Evolutionary conservation across 2,329 filamentous ascomycete species (phyloP).

Genomic region (Camillea tinctor): DNA sequence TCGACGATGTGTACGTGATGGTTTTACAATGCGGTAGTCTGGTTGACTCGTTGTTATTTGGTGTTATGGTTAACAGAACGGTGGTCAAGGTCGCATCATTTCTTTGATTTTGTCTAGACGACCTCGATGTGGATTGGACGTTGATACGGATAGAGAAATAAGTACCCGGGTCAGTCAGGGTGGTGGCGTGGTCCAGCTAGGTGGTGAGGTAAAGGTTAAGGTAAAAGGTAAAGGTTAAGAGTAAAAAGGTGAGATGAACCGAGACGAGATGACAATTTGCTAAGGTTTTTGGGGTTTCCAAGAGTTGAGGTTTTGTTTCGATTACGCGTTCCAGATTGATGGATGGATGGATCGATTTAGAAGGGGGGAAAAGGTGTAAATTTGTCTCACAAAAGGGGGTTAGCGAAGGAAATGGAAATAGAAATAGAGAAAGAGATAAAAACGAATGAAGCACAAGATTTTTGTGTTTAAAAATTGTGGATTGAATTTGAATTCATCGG

Average conservation of each 20-base stretch:
- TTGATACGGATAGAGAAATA: no score
- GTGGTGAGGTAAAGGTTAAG: not conserved
- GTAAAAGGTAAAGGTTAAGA: not conserved
- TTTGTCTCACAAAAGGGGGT: conserved; percentile 7
- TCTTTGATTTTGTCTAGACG: not conserved
- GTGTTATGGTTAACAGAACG: not conserved
- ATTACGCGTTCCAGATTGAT: conserved; percentile 20
- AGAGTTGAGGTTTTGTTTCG: conserved; percentile 12
- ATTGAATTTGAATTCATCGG: not conserved
- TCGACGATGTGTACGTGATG: no score
- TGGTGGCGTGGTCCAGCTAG: not conserved
- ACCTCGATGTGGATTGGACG: no score
- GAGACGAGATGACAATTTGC: conserved; percentile 1
- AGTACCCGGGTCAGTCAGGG: no score
- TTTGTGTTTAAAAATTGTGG: not conserved
- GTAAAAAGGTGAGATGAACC: conserved; percentile 7
- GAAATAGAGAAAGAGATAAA: conserved; percentile 11
- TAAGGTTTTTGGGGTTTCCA: conserved; percentile 9
- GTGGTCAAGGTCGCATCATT: conserved; percentile 2
- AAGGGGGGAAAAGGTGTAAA: not conserved
- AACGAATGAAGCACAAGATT: conserved; percentile 3
- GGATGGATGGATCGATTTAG: conserved; percentile 3
- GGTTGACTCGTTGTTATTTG: not conserved
- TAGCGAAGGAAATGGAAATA: conserved; percentile 15
- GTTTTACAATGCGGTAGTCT: not conserved